Evolutionary conservation across 768 basidiomycete species (phyloP).

Genomic region (Pisolithus tinctorius): DNA sequence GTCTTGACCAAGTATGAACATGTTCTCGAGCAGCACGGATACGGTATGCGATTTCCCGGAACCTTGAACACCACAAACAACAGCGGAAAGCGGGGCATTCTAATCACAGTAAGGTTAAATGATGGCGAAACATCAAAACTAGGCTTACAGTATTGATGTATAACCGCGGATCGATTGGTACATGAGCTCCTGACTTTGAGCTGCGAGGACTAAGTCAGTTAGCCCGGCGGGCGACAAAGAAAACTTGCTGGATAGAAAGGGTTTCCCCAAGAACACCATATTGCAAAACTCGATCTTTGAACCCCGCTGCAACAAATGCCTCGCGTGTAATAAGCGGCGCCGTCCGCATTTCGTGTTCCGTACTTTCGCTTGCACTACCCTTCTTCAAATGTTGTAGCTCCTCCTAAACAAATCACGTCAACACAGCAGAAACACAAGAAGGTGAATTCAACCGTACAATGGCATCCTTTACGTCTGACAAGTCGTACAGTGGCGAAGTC

Average conservation of each 20-base stretch:
- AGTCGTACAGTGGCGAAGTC: neutral
- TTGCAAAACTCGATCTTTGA: slow-evolving; percentile 34
- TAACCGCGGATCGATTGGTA: slow-evolving; percentile 41
- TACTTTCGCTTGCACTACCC: slow-evolving; percentile 8
- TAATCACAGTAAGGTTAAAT: slow-evolving; percentile 15
- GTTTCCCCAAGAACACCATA: slow-evolving; percentile 58
- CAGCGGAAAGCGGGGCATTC: slow-evolving; percentile 69
- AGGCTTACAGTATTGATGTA: slow-evolving; percentile 60
- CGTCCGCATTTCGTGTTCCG: slow-evolving; percentile 31
- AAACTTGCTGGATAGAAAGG: slow-evolving; percentile 39
- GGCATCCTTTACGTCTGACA: neutral
- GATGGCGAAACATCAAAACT: neutral
- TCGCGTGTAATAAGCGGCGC: slow-evolving; percentile 48
- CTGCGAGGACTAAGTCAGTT: slow-evolving; percentile 14
- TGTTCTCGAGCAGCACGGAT: slow-evolving; percentile 60
- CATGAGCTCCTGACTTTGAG: slow-evolving; percentile 24
- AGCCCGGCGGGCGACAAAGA: neutral
- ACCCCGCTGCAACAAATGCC: slow-evolving; percentile 33
- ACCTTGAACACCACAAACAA: slow-evolving; percentile 73
- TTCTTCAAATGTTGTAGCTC: neutral
- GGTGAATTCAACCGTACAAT: neutral
- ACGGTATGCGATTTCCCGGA: slow-evolving; percentile 72
- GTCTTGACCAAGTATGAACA: slow-evolving; percentile 48
- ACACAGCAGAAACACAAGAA: neutral
- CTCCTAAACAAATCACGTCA: neutral